Conservation (phyloP, 331 rosid genomes). For the Acacia pycnantha region DNA sequence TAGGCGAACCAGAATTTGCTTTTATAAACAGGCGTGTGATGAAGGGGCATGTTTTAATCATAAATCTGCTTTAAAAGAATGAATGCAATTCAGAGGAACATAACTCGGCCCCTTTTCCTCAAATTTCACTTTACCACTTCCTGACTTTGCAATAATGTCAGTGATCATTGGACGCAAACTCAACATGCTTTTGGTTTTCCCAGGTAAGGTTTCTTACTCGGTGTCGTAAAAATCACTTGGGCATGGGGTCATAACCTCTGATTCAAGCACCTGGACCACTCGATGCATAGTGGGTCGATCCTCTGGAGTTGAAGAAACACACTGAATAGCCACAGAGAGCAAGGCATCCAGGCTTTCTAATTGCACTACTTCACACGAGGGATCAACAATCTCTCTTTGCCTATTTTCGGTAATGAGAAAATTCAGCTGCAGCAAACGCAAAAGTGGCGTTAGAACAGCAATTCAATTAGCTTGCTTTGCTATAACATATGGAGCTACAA, state of each 20-base stretch:
- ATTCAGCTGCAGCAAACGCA: conserved; percentile 67
- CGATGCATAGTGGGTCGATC: conserved; percentile 98
- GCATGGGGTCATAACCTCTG: conserved; percentile 97
- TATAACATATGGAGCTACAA: conserved; percentile 5
- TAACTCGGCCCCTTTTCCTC: conserved; percentile 24
- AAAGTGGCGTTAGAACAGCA: conserved; percentile 27
- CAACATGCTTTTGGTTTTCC: conserved; percentile 23
- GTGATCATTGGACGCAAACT: conserved; percentile 29
- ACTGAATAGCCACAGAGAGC: conserved; percentile 80
- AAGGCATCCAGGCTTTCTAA: conserved; percentile 86
- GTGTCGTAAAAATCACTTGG: conserved; percentile 96
- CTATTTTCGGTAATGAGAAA: conserved; percentile 78
- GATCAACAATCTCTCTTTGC: conserved; percentile 83
- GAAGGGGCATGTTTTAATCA: conserved; percentile 32
- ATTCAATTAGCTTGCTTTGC: conserved; percentile 14
- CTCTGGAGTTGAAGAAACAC: conserved; percentile 89
- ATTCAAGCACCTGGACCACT: conserved; percentile 90
- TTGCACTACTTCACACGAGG: conserved; percentile 83
- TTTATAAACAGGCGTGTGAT: conserved; percentile 16
- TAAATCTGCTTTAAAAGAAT: conserved; percentile 42
- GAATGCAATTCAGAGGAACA: conserved; percentile 37
- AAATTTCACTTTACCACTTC: conserved; percentile 26
- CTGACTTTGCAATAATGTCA: conserved; percentile 27
- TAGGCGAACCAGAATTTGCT: conserved; percentile 26
- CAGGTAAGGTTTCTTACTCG: conserved; percentile 44